Base-by-base conservation (phyloP, 768 basidiomycete species). In the Trametes meyenii region DNA sequence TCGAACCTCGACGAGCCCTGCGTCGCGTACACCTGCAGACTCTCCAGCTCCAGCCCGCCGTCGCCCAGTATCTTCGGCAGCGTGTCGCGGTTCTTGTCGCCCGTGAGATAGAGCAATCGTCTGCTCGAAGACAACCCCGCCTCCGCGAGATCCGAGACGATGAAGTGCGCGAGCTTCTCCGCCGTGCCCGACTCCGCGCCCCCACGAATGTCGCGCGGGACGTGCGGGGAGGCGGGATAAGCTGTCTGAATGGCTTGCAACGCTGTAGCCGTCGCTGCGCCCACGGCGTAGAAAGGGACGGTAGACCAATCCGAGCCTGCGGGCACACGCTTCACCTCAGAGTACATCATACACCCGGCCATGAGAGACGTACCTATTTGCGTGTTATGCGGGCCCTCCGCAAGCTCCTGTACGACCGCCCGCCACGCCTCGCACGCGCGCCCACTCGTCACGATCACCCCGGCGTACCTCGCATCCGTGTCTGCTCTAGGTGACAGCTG, bases 31-130 rank as follows among this genome's bases (percentile, higher is more conserved):
- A 91, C 90, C 69, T 88, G 83, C 12, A 92, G 66, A 13, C 77
- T 61, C 4, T 79, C 75, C 33, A 90, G 69, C 36, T 66, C 66
- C 1, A 90, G 69, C 1, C 77, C 77, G 0, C 75, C 81, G 0
- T 75, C 76, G 0, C 63, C 58, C 39, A 94, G 74, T 10, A 86
- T 78, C 16, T 63, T 74, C 0, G 83, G 74, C 1, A 94, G 72
- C 0, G 83, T 87, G 63, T 92, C 90, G 17, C 84, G 78, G 60
- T 91, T 93, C 78, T 94, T 96, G 80, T 95, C 94, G 21, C 93
- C 93, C 12, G 86, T 91, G 10, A 96, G 80, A 70, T 92, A 94
- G 6, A 95, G 71, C 50, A 95, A 69, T 33, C 69, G 78, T 13
- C 43, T 59, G 12, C 61, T 61, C 6, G 19, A 29, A 23, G 23